Evolutionary conservation across 192 early-diverging fungal genomes (phyloP).

Genomic region (Coemansia furcata): DNA sequence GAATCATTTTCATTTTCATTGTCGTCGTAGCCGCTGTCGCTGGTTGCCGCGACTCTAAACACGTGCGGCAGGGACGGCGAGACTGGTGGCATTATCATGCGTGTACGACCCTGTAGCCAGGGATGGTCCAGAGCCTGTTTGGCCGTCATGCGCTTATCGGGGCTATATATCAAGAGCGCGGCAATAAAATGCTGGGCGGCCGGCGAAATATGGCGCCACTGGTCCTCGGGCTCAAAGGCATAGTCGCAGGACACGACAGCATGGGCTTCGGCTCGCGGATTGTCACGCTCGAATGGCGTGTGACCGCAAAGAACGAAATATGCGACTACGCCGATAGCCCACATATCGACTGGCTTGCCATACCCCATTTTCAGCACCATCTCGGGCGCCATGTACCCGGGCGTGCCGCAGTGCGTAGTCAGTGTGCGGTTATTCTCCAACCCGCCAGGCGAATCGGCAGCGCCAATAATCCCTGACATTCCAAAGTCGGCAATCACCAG

Average conservation of each 20-base stretch:
- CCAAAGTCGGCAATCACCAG: constrained; percentile 85
- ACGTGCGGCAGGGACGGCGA: constrained; percentile 10
- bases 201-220: constrained; percentile 62
- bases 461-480: constrained; percentile 60
- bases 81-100: constrained; percentile 1
- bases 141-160: constrained; percentile 70
- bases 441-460: background rate
- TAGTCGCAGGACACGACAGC: constrained; percentile 64
- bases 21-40: constrained; percentile 1
- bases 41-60: background rate
- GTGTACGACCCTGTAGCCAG: constrained; percentile 57
- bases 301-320: constrained; percentile 73
- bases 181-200: constrained; percentile 70
- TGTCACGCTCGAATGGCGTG: constrained; percentile 65
- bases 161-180: constrained; percentile 64
- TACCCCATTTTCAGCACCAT: constrained; percentile 55
- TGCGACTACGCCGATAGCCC: constrained; percentile 76
- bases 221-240: constrained; percentile 59
- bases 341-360: constrained; percentile 78
- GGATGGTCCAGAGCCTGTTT: constrained; percentile 71
- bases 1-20: background rate
- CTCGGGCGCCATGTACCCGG: constrained; percentile 75
- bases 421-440: constrained; percentile 57
- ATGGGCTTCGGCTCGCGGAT: constrained; percentile 55
- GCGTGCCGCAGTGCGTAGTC: constrained; percentile 74